Evolutionary conservation across 2,329 filamentous ascomycete species (phyloP).

Genomic region (Coniochaeta sp.): DNA sequence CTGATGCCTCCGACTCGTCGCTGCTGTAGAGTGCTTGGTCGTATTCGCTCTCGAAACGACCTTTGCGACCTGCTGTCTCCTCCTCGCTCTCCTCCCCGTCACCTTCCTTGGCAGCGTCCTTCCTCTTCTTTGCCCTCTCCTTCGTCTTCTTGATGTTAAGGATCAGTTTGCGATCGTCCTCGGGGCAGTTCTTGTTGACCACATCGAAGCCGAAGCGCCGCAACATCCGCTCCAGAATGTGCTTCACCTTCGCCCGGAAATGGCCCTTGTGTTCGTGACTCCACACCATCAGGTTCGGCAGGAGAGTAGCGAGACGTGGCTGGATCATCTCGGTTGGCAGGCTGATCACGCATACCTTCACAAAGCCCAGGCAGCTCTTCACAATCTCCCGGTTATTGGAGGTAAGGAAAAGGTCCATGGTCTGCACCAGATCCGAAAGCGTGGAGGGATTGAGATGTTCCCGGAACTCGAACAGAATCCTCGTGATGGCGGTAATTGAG

Average conservation of each 20-base stretch:
- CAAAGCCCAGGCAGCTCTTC: conserved; percentile 86
- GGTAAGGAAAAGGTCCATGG: conserved; percentile 91
- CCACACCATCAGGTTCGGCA: conserved; percentile 92
- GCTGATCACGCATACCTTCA: conserved; percentile 90
- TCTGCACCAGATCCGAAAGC: conserved; percentile 78
- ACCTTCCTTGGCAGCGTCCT: conserved; percentile 53
- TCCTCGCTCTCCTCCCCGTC: conserved; percentile 50
- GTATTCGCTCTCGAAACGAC: conserved; percentile 83
- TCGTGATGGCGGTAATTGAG: conserved; percentile 87
- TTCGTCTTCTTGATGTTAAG: conserved; percentile 92
- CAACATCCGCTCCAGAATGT: conserved; percentile 91
- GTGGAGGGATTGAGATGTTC: conserved; percentile 59
- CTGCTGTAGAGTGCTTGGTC: conserved; percentile 93
- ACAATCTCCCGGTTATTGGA: conserved; percentile 97
- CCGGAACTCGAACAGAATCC: conserved; percentile 91
- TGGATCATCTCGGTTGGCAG: conserved; percentile 73
- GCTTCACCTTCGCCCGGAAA: conserved; percentile 95
- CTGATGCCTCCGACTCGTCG: conserved; percentile 53
- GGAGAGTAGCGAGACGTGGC: conserved; percentile 65
- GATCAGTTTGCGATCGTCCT: conserved; percentile 82
- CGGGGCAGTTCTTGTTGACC: conserved; percentile 74
- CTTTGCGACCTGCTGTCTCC: conserved; percentile 38
- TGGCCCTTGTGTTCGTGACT: conserved; percentile 97
- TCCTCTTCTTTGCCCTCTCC: conserved; percentile 85
- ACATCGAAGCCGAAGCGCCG: conserved; percentile 79